Evolutionary conservation across 176 grass and related monocot species (phyloP), one percentile per base, ranked within the genome.

Genomic region (Dactylis glomerata): DNA sequence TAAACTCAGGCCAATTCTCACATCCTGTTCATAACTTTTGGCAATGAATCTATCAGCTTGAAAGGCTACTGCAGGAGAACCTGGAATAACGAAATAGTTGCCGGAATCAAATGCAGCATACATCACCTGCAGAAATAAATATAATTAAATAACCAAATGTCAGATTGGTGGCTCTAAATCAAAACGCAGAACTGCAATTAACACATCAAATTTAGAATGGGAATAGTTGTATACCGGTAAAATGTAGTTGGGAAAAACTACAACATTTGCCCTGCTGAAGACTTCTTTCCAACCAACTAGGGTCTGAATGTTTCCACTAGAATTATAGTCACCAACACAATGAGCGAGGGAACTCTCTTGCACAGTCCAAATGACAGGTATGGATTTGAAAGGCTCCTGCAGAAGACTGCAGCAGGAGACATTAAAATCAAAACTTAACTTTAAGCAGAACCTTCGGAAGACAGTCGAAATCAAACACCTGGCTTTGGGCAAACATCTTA

Each of bases 321-420:
- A 84, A 72, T 87, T 83, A 80, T 96, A 99, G 83, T 80, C 74
- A 85, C 32, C 80, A 66, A 89, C 23, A 73, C 82, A 79, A 88
- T 86, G 64, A 36, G 92, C 93, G 19, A 96, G 92, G 24, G 92
- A 92, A 79, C 34, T 89, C 81, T 96, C 97, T 51, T 92, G 90
- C 62, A 99, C 89, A 24, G 90, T 99, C 97, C 97, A 99, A 85
- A 99, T 93, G 76, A 99, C 81, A 84, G 97, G 97, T 78, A 99
- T 67, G 76, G 92, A 94, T 94, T 92, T 96, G 90, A 99, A 99
- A 88, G 97, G 97, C 80, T 99, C 97, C 67, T 96, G 97, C 84
- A 89, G 77, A 86, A 99, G 88, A 89, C 97, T 99, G 93, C 83
- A 87, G 59, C 52, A 68, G 75, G 73, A 54, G 27, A 91, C 70